Percentiles rank a stretch among this genome's conserved stretches.
These are phyloP conservation scores for Thraustochytrium striatum DNA, from an alignment of 352 stramenopile genomes.

Conservation along the genomic window DNA sequence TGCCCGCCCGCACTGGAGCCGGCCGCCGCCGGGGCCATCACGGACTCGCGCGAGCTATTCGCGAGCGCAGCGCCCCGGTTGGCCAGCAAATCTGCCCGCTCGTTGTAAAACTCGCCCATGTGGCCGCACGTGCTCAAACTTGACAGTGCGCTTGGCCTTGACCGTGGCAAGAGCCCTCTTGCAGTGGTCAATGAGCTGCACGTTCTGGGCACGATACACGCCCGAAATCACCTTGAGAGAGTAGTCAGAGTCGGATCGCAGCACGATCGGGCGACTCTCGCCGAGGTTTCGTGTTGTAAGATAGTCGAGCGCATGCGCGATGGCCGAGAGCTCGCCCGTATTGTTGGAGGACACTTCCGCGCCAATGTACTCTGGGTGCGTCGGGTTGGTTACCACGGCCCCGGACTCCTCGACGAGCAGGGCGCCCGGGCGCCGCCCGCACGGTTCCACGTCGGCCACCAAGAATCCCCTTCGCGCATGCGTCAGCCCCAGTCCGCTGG, in stretches of 20 bases:
- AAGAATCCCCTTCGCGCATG: neutral
- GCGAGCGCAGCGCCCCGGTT: conserved; percentile 30
- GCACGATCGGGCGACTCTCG: neutral
- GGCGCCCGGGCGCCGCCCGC: no score
- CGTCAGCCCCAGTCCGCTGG: no score
- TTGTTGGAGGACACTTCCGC: conserved; percentile 50
- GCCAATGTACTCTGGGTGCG: neutral
- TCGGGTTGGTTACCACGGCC: neutral
- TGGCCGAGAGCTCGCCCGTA: conserved; percentile 50
- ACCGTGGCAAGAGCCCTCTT: neutral
- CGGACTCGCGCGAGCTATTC: neutral
- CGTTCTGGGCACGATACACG: conserved; percentile 51
- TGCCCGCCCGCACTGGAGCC: neutral
- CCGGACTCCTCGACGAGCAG: conserved; percentile 5
- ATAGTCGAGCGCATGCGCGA: conserved; percentile 48
- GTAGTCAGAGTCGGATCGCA: conserved; percentile 51
- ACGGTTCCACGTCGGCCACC: neutral
- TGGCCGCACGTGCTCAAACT: conserved; percentile 48
- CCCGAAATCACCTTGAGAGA: conserved; percentile 49
- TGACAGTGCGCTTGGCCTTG: neutral
- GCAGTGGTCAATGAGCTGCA: conserved; percentile 25
- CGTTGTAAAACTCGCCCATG: conserved; percentile 28
- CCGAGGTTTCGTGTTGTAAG: conserved; percentile 17
- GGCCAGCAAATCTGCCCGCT: conserved; percentile 31
- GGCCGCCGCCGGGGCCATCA: neutral